Base-by-base conservation (phyloP, 2,329 filamentous ascomycete species). In the Alternaria ethzedia region DNA sequence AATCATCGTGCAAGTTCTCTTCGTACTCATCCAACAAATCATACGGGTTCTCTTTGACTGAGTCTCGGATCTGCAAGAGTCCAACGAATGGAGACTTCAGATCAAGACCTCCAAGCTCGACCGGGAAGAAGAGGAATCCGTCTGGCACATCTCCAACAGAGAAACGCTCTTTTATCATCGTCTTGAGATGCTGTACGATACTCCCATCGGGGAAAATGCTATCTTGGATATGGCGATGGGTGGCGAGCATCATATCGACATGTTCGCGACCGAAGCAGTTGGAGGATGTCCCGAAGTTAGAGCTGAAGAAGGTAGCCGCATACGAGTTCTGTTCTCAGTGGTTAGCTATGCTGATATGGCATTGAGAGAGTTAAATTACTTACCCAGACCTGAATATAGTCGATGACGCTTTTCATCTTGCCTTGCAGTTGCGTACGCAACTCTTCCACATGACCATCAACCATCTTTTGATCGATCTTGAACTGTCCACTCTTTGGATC, bases 311-410 rank as follows among this genome's bases (percentile, higher is more conserved):
- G 0, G 81, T 83, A 3, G 78, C 79, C 1, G 82, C 84, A 64
- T 86, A 87, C 0, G 82, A 81, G 65, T 88, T 87, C 86, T 85
- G 86, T 41, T 0, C n/a, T n/a, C n/a, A n/a, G n/a, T n/a, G n/a
- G n/a, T n/a, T n/a, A n/a, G n/a, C n/a, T n/a, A n/a, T n/a, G n/a
- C n/a, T n/a, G n/a, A n/a, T n/a, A n/a, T n/a, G n/a, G n/a, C n/a
- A n/a, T n/a, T n/a, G n/a, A n/a, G n/a, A n/a, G n/a, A n/a, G n/a
- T n/a, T n/a, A n/a, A n/a, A n/a, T n/a, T n/a, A n/a, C n/a, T n/a
- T 64, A 66, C 67, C 61, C 63, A 65, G 20, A 36, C 56, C 57
- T 78, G 75, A 15, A 79, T 72, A 67, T 74, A 78, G 25, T 73
- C 73, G 26, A 79, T 77, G 15, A 78, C 67, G 44, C 74, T 78